Base-by-base conservation (phyloP, 2,329 filamentous ascomycete species). In the Cordyceps farinosa region DNA sequence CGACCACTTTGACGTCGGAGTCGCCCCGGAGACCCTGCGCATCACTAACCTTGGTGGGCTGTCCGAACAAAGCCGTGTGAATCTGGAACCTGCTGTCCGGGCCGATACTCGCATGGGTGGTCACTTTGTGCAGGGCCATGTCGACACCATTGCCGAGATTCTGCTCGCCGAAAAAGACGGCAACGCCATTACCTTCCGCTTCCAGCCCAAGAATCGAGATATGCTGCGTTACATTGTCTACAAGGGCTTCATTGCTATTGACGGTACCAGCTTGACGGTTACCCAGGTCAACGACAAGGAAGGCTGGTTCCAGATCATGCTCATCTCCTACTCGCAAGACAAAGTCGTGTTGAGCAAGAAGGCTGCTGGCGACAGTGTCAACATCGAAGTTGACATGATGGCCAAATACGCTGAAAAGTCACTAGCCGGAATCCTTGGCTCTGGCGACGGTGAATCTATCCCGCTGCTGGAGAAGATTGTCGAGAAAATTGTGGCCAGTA, bases 71-170 rank as follows among this genome's bases (percentile, higher is more conserved):
- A 90, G 87, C 65, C 81, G 80, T 29, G 93, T 98, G 68, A 99
- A 99, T 76, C 88, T 99, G 60, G 95, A 99, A 81, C 88, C 95
- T 17, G 94, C 95, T 3, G 93, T 99, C 61, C 89, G 90, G 22
- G 92, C 92, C 5, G 86, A 90, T 70, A 97, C 94, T 52, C 91
- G 95, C 62, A 98, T 99, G 92, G 95, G 96, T 53, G 95, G 95
- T 0, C 95, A 99, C 79, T 97, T 98, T 71, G 94, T 98, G 38
- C 96, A 99, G 78, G 95, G 95, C 47, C 95, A 99, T 76, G 94
- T 99, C 65, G 96, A 99, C 77, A 94, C 92, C 11, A 87, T 89
- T 45, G 95, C 94, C 0, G 85, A 84, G 50, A 90, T 99, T 65
- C 73, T 88, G 45, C 84, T 85, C 50, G 84, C 90, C 42, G 87